Evolutionary conservation across 306 rosid genomes (phyloP), one percentile per base, ranked within the genome.

Genomic region (Fragaria iinumae): DNA sequence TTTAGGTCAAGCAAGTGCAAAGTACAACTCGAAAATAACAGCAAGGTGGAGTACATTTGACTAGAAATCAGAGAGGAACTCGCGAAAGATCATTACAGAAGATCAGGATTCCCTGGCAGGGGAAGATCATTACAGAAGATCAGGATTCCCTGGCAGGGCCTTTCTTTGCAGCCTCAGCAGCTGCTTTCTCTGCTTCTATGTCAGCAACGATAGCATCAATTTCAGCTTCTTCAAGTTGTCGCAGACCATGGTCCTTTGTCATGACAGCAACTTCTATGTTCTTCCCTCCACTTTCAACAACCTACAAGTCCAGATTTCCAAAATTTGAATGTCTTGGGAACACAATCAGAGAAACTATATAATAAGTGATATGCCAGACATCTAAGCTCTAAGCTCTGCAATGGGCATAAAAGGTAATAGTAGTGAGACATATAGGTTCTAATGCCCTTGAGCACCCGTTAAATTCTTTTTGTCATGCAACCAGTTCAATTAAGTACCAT

Each of bases 281-380:
- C 87, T 95, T 95, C 23, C 99, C 99, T 3, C 99, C 99, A 69
- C 99, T 95, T 89, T 95, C 99, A 17, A 95, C 99, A 83, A 95
- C 99, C 98, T 95, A 83, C 70, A 79, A 68, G 69, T 50, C 72
- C 72, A 74, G 44, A 57, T 41, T 53, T 44, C 68, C 55, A 34
- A 78, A 81, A 74, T 34, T 12, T 25, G 68, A 38, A 39, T 3
- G 44, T 76, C 6, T 27, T 9, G 6, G 27, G 41, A 29, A 64
- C 43, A 29, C 5, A 62, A 27, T 13, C 41, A 62, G 9, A 10
- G 34, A 10, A 57, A 62, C 5, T 27, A 27, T 11, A 25, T 62
- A 56, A 20, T 47, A 39, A 41, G 76, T n/a, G 50, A n/a, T 36
- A 55, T 12, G 50, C 47, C 65, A 59, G 14, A 59, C 25, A 59